Base-by-base conservation (phyloP, 1,284 basidiomycete genomes). In the Fereydounia khargensis region DNA sequence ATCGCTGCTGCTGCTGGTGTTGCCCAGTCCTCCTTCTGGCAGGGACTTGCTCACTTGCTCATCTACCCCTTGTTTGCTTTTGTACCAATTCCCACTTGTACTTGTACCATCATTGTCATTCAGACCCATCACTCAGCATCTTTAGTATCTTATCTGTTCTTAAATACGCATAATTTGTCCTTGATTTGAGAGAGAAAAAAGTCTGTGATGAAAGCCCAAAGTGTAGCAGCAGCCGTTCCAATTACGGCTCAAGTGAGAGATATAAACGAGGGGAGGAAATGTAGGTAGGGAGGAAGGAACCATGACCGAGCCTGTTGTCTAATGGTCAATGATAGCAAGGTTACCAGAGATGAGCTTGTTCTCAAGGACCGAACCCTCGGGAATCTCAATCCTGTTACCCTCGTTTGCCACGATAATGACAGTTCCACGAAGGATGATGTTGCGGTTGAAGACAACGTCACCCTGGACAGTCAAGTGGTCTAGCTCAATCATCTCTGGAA, bases 401-500 rank as follows among this genome's bases (percentile, higher is more conserved):
- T 96, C 91, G 73, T 89, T 91, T 38, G 90, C 89, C 52, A 89
- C 87, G 56, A 89, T 65, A 34, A 79, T 79, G 39, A 79, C 78
- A 4, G 78, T 79, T 7, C 79, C 79, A 38, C 77, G 57, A 8
- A 80, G 67, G 4, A 87, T 89, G 42, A 96, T 88, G 76, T 90
- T 89, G 68, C 91, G 85, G 35, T 94, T 94, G 77, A 98, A 96
- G 79, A 87, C 87, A 11, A 98, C 91, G 77, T 97, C 92, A 24
- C 92, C 92, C 49, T 89, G 89, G 39, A 98, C 91, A 4, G 94
- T 98, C 73, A 97, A 81, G 78, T 97, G 92, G 79, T 97, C 94
- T 47, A 96, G 82, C 78, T 95, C 92, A 17, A 73, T 71, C 65
- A 77, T 76, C 40, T 87, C 87, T 39, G 94, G 92, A 67, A 97